Percentiles rank a stretch among this genome's conserved stretches.
Evolutionary conservation across 495 filamentous ascomycete genomes (phyloP).

Genomic region (Xylaria grammica): DNA sequence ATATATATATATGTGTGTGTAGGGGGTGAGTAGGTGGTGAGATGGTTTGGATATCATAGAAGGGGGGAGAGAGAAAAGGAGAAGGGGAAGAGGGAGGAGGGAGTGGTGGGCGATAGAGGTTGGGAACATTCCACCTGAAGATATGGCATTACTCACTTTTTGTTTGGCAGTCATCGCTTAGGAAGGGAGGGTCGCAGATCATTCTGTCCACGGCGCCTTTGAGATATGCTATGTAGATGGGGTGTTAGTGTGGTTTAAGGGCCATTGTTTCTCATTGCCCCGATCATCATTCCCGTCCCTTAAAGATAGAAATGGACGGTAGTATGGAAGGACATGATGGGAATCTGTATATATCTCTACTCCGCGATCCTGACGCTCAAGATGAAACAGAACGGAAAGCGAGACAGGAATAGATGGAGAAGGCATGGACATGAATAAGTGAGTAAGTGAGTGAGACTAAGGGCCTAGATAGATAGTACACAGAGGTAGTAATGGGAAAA

Average conservation of each 20-base stretch:
- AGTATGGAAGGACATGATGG: neutral
- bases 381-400: too few relatives aligned
- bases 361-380: too few relatives aligned
- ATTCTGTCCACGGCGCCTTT: constrained; percentile 70
- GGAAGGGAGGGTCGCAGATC: constrained; percentile 78
- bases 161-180: constrained; percentile 80
- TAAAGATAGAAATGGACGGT: neutral
- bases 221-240: constrained; percentile 47
- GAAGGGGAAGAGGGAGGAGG: constrained; percentile 5
- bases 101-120: neutral
- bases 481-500: neutral
- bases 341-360: neutral
- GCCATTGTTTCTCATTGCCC: too few relatives aligned
- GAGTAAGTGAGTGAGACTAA: too few relatives aligned
- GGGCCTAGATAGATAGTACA: neutral
- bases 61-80: neutral
- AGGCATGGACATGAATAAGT: too few relatives aligned
- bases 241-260: too few relatives aligned
- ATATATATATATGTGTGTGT: too few relatives aligned
- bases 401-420: too few relatives aligned
- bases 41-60: neutral
- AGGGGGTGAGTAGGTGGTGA: too few relatives aligned
- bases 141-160: constrained; percentile 57
- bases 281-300: neutral
- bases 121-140: neutral